Conservation (phyloP, 306 rosid species). For the Casuarina cunninghamiana region DNA sequence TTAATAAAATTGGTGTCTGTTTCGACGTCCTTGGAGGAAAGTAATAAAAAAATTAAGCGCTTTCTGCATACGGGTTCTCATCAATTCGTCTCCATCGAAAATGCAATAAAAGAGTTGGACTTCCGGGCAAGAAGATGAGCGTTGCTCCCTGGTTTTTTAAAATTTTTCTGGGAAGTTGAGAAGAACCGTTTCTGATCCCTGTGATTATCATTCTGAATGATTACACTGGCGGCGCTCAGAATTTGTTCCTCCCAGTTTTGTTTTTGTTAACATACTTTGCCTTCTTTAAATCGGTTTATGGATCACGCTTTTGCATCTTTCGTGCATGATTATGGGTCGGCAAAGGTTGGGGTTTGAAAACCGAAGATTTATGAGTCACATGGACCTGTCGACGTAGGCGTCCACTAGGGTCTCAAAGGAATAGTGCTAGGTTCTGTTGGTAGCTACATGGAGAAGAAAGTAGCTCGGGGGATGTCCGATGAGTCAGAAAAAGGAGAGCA, state of each 20-base stretch:
- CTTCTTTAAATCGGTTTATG: constrained; percentile 12
- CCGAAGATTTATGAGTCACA: constrained; percentile 60
- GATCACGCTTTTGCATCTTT: constrained; percentile 13
- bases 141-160: neutral
- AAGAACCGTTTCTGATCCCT: constrained; percentile 24
- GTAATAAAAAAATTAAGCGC: neutral
- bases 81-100: constrained; percentile 42
- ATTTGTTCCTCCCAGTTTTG: constrained; percentile 67
- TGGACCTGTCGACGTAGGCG: constrained; percentile 62
- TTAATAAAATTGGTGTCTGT: constrained; percentile 3
- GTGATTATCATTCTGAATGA: constrained; percentile 66
- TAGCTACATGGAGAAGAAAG: constrained; percentile 33
- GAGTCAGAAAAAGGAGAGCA: constrained; percentile 17
- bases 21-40: neutral
- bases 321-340: constrained; percentile 18
- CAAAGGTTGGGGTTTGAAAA: constrained; percentile 43
- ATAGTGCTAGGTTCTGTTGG: constrained; percentile 30
- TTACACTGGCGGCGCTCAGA: constrained; percentile 92
- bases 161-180: constrained; percentile 43
- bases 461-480: constrained; percentile 31
- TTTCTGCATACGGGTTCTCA: constrained; percentile 22
- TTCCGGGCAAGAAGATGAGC: constrained; percentile 1
- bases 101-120: constrained; percentile 29
- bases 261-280: constrained; percentile 15
- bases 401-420: constrained; percentile 27